These are phyloP conservation scores for Claviceps lovelessii DNA, from an alignment of 2,329 filamentous ascomycete species.

Conservation along the genomic window DNA sequence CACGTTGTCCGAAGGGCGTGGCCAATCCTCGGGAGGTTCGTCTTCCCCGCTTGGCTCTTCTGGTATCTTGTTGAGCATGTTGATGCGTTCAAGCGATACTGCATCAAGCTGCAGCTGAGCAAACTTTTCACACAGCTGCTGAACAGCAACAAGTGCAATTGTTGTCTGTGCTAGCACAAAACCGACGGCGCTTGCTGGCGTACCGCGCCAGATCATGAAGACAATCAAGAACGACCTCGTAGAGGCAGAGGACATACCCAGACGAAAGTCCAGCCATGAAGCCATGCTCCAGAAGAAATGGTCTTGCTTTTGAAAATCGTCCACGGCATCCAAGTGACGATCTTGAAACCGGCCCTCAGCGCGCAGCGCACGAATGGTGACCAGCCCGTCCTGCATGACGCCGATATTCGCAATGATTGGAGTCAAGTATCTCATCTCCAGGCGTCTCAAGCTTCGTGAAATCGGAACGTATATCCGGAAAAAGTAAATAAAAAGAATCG, in stretches of 20 bases:
- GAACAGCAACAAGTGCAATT: slow-evolving; percentile 22
- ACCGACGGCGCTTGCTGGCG: slow-evolving; percentile 65
- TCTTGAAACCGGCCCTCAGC: slow-evolving; percentile 68
- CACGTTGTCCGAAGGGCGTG: slow-evolving; percentile 55
- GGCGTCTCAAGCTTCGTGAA: slow-evolving; percentile 65
- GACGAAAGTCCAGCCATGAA: slow-evolving; percentile 70
- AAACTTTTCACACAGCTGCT: slow-evolving; percentile 59
- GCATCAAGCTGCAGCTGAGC: slow-evolving; percentile 85
- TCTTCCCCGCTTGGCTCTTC: slow-evolving; percentile 56
- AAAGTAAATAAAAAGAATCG: slow-evolving; percentile 53
- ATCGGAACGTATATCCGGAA: slow-evolving; percentile 69
- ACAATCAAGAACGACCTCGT: slow-evolving; percentile 62
- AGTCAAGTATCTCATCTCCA: slow-evolving; percentile 81
- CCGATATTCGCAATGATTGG: slow-evolving; percentile 89
- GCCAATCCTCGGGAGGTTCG: slow-evolving; percentile 63
- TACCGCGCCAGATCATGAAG: slow-evolving; percentile 59
- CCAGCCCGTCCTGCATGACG: slow-evolving; percentile 69
- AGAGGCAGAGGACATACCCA: slow-evolving; percentile 43
- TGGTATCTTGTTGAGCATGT: slow-evolving; percentile 66
- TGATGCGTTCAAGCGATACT: slow-evolving; percentile 74
- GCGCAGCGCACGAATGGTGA: slow-evolving; percentile 71
- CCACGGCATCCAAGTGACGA: slow-evolving; percentile 65
- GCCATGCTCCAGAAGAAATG: slow-evolving; percentile 91
- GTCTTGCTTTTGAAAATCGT: slow-evolving; percentile 86
- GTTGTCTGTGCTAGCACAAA: slow-evolving; percentile 55